A percentile compares a stretch with the other conserved stretches of the same genome.
Conservation (phyloP, 208 protist genomes). For the Phytomonas sp. region DNA sequence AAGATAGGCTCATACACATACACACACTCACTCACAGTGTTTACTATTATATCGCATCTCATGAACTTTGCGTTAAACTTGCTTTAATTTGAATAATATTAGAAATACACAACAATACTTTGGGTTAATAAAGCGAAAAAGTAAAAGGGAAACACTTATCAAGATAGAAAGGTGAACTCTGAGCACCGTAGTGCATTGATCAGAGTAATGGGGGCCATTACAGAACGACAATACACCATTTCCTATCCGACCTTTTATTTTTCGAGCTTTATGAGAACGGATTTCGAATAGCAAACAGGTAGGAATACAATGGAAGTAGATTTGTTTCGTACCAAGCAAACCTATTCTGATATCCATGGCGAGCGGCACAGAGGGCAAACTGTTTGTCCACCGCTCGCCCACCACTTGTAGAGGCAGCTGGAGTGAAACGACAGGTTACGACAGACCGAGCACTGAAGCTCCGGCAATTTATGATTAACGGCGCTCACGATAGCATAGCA, state of each 20-base stretch:
- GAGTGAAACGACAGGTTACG: constrained; percentile 82
- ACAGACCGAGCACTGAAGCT: constrained; percentile 82
- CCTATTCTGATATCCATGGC: constrained; percentile 66
- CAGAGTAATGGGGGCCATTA: background rate
- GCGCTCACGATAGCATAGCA: constrained; percentile 85
- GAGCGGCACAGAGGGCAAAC: constrained; percentile 88
- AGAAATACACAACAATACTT: background rate
- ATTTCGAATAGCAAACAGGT: background rate
- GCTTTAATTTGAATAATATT: too few relatives aligned
- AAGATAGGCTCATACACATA: background rate
- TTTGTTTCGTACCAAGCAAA: background rate
- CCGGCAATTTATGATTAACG: constrained; percentile 68
- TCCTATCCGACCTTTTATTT: background rate
- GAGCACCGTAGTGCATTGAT: background rate
- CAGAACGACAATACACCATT: background rate
- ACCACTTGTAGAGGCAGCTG: constrained; percentile 87
- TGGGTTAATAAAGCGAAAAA: background rate
- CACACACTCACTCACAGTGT: too few relatives aligned
- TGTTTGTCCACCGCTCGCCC: constrained; percentile 65
- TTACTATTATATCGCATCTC: background rate
- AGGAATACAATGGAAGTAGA: background rate
- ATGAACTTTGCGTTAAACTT: background rate
- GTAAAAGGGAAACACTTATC: background rate
- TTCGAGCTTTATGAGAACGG: background rate
- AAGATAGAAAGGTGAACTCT: background rate